phyloP scores from a whole-genome alignment of 1,284 basidiomycete genomes.

The Apiotrichum veenhuisii region DNA sequence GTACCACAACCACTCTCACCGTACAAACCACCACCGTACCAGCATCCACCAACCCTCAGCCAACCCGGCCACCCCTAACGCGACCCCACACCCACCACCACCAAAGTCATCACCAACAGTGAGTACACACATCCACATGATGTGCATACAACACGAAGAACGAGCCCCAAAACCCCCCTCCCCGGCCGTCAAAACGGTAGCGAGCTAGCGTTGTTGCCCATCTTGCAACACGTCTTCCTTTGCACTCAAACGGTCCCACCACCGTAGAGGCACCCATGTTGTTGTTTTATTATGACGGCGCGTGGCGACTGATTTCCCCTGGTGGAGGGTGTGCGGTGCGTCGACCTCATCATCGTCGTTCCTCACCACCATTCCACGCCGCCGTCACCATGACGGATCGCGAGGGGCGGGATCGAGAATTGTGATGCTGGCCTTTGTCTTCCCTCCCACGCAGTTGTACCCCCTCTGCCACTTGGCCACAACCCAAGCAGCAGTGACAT shows the following conservation, averaged over 20 bases:
- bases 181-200: neutral
- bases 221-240: neutral
- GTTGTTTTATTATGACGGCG: neutral
- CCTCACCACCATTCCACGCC: neutral
- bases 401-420: neutral
- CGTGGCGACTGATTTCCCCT: constrained; percentile 4
- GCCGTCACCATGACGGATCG: too few relatives aligned
- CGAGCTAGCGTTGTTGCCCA: neutral
- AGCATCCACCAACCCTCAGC: neutral
- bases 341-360: neutral
- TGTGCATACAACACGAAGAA: neutral
- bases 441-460: neutral
- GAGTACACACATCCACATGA: neutral
- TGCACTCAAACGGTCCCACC: neutral
- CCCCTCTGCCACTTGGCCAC: neutral
- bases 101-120: neutral
- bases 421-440: neutral
- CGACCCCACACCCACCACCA: neutral
- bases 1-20: neutral
- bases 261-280: neutral
- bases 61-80: neutral
- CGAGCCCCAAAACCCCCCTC: neutral
- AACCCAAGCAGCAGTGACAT: neutral
- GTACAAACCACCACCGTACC: neutral
- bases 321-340: neutral